Evolutionary conservation across 495 filamentous ascomycete genomes (phyloP), one percentile per base, ranked within the genome.

Genomic region (Mytilinidion resinicola): DNA sequence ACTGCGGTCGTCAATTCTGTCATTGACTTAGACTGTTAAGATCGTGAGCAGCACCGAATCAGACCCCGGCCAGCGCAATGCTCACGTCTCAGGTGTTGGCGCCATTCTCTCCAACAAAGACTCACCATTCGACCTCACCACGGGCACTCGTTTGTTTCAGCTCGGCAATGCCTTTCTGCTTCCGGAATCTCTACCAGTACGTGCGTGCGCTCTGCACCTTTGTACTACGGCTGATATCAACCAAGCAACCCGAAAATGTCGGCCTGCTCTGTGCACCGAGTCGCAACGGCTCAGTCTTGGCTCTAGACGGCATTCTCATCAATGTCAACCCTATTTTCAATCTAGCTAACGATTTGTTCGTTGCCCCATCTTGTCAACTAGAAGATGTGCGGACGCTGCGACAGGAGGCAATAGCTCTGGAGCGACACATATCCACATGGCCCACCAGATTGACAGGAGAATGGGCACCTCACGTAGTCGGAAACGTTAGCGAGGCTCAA

Each of bases 241-340:
- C 19, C 44, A 3, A 48, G 44, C 44, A 48, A 48, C 44, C 44
- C 4, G 4, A 48, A 17, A 4, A 15, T 15, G n/a, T 21, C n/a
- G 44, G 44, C 21, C n/a, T 48, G 15, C 44, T 48, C 19, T 48
- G 44, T 21, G 44, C 44, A 21, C 44, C 44, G n/a, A 48, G n/a
- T 21, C 21, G 15, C n/a, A 48, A 48, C 19, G 4, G 44, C 44
- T 15, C 19, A 48, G 21, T 30, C 25, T 30, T 30, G 14, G 21
- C 44, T 48, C 19, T 48, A 20, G 44, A 48, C 21, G 10, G 25
- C 44, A 20, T 48, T 4, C 44, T 21, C 10, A 48, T 48, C 3
- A 48, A 21, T 3, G 15, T 48, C 44, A 48, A 48, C 21, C 44
- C 44, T 11, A 21, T 48, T 3, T 48, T 48, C 44, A 15, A 48